Percentiles rank a stretch among this genome's conserved stretches.
phyloP scores from a whole-genome alignment of 352 stramenopile genomes.

The Globisporangium carolinianum region DNA sequence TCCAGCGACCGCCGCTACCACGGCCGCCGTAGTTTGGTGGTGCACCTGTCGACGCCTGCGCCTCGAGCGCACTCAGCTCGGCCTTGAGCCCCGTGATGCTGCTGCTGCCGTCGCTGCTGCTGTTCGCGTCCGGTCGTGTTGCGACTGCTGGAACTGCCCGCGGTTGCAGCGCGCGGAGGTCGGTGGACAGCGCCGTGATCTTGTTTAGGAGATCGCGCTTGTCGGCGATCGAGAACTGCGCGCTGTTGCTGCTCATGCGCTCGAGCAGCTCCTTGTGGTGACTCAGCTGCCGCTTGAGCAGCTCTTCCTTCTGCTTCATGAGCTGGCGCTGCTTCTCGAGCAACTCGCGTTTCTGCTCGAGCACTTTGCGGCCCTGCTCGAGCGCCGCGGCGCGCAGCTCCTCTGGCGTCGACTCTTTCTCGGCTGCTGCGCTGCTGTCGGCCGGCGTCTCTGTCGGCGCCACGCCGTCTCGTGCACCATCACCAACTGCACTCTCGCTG shows the following conservation, averaged over 20 bases:
- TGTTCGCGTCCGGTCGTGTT: slow-evolving; percentile 10
- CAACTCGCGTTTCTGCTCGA: slow-evolving; percentile 84
- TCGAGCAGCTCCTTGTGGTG: slow-evolving; percentile 81
- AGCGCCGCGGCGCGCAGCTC: slow-evolving; percentile 63
- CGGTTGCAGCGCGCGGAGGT: slow-evolving; percentile 57
- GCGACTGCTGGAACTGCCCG: slow-evolving; percentile 1
- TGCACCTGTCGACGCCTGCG: slow-evolving; percentile 27
- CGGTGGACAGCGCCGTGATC: slow-evolving; percentile 64
- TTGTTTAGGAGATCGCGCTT: slow-evolving; percentile 80
- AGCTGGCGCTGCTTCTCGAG: slow-evolving; percentile 78
- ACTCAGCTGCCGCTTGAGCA: slow-evolving; percentile 74
- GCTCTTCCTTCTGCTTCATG: slow-evolving; percentile 77
- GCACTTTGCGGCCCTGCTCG: slow-evolving; percentile 72
- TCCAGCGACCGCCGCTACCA: slow-evolving; percentile 17
- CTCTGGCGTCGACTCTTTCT: slow-evolving; percentile 66
- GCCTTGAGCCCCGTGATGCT: slow-evolving; percentile 51
- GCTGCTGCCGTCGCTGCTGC: slow-evolving; percentile 12
- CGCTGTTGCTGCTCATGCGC: slow-evolving; percentile 73
- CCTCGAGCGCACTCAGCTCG: slow-evolving; percentile 61
- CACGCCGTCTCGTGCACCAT: neutral
- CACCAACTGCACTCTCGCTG: slow-evolving; percentile 13
- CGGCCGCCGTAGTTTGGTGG: neutral
- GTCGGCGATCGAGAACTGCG: slow-evolving; percentile 57
- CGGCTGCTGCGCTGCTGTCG: slow-evolving; percentile 22
- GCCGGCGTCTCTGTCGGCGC: neutral